Evolutionary conservation across 805 yeast genomes (phyloP).

Genomic region (Ogataea glucozyma): DNA sequence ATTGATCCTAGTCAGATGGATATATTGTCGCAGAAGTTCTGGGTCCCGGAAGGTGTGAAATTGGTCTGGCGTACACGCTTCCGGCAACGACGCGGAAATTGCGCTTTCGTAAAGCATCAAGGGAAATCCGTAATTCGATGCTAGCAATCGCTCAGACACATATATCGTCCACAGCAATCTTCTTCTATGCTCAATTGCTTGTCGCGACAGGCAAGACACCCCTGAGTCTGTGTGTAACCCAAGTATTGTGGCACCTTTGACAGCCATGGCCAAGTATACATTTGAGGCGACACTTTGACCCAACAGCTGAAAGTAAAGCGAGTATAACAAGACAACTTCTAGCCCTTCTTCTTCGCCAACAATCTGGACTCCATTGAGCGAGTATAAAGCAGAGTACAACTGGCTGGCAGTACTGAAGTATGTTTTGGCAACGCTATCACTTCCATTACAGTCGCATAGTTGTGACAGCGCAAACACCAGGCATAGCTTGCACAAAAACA

Average conservation of each 20-base stretch:
- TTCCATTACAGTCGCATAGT: constrained; percentile 52
- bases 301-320: constrained; percentile 69
- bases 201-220: constrained; percentile 45
- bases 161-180: constrained; percentile 30
- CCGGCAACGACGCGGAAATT: constrained; percentile 67
- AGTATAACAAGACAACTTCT: constrained; percentile 64
- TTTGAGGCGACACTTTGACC: constrained; percentile 71
- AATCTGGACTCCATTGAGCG: constrained; percentile 68
- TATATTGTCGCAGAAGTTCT: constrained; percentile 64
- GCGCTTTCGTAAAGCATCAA: constrained; percentile 69
- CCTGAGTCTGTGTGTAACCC: constrained; percentile 78
- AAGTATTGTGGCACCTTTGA: constrained; percentile 59
- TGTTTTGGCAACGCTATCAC: constrained; percentile 35
- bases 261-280: constrained; percentile 66
- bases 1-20: constrained; percentile 67
- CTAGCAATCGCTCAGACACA: constrained; percentile 53
- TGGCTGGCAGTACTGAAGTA: constrained; percentile 54
- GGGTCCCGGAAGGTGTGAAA: constrained; percentile 68
- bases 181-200: constrained; percentile 45
- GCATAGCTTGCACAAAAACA: constrained; percentile 69
- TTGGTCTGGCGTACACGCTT: constrained; percentile 54
- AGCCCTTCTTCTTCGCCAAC: constrained; percentile 70
- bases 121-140: constrained; percentile 72
- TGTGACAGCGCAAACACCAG: constrained; percentile 72
- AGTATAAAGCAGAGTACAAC: constrained; percentile 64